phyloP scores from a whole-genome alignment of 345 rosid species.

The Eucalyptus pauciflora region DNA sequence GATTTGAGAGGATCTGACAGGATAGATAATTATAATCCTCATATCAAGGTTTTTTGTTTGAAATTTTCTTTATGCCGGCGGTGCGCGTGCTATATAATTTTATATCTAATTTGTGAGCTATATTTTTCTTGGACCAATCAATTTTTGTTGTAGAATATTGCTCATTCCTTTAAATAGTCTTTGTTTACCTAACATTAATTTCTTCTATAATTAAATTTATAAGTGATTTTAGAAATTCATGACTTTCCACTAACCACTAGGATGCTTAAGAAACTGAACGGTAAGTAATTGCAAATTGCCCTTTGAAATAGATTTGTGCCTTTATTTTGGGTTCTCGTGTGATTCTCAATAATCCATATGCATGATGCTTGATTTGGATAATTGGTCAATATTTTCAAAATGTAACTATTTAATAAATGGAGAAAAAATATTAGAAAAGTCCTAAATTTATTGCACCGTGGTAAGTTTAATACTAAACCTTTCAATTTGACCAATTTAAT shows the following conservation, averaged over 20 bases:
- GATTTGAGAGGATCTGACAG: not conserved
- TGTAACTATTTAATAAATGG: not conserved
- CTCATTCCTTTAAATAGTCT: not conserved
- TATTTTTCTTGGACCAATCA: not conserved
- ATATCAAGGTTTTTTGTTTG: not conserved
- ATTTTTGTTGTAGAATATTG: not conserved
- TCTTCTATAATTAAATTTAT: not conserved
- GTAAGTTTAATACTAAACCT: not conserved
- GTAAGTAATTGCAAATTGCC: not conserved
- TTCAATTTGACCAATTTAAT: too few species aligned
- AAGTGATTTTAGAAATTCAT: not conserved
- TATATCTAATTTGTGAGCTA: not conserved
- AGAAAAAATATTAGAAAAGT: not conserved
- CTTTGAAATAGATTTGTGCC: not conserved
- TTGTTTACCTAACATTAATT: not conserved
- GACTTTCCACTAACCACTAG: not conserved
- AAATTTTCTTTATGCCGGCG: not conserved
- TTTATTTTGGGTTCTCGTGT: not conserved
- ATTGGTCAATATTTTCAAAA: not conserved
- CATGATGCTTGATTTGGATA: not conserved
- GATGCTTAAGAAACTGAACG: not conserved
- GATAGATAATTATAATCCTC: not conserved
- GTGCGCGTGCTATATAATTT: not conserved
- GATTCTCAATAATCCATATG: not conserved
- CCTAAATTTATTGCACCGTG: not conserved